Evolutionary conservation across 108 stramenopile genomes (phyloP), one percentile per base, ranked within the genome.

Genomic region (Pseudonitzschia multistriata): DNA sequence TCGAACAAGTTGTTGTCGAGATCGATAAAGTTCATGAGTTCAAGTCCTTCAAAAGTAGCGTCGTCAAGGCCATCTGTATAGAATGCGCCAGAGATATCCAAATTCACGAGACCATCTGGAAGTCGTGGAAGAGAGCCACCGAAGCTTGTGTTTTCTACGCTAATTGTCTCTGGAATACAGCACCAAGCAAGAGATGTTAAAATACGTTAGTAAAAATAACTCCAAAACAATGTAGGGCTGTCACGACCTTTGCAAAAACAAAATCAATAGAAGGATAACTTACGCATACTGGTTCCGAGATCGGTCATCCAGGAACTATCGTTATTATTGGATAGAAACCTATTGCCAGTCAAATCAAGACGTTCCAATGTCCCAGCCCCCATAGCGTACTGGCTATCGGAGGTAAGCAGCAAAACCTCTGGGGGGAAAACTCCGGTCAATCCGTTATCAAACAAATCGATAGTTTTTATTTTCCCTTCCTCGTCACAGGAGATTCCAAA

Each of bases 371-470:
- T 65, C 24, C 80, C 80, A 37, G 71, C 70, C 17, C 71, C 74
- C 47, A 66, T 76, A 15, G 67, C 59, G 56, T 21, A 65, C 10
- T 24, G 52, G 25, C 65, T 62, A 48, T 76, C 74, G 19, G 22
- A 52, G 29, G 71, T 29, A 15, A 81, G 56, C 21, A 72, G 56
- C 11, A 35, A 33, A 19, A 81, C 28, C 57, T 81, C 80, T 1
- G 59, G 59, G 17, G 80, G 80, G 47, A 75, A 76, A 22, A 10
- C 10, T 35, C 80, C 80, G 5, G 67, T 72, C 70, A 81, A 33
- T n/a, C 50, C 19, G 53, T 81, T 81, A 14, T 62, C 67, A 52
- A 54, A 22, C 8, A 78, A 39, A 36, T 48, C 36, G 40, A 78
- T 28, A 13, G 25, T 53, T 21, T 53, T 31, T 3, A 72, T 55